Base-by-base conservation (phyloP, 441 rosid genomes). In the Bruguiera hainesii region DNA sequence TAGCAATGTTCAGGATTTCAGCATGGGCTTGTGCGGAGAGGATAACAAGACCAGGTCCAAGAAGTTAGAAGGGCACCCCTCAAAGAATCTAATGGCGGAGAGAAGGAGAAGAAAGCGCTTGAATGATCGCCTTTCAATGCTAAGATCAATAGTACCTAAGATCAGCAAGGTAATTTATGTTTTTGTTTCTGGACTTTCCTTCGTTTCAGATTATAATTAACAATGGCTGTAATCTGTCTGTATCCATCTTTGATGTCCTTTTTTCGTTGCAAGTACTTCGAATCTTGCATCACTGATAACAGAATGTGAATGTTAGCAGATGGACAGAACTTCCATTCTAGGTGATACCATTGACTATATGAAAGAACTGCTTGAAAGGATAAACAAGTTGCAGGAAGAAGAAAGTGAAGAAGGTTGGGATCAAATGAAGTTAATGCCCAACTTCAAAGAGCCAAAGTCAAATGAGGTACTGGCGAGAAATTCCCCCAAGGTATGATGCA, bases 291-390 rank as follows among this genome's bases (percentile, higher is more conserved):
- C 7, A 49, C 29, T 70, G 62, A 70, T 20, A 39, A 20, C 13
- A 52, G 37, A n/a, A 33, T 62, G 30, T 61, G 66, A 52, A 28
- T 25, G 25, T 57, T 57, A 28, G 50, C 84, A 93, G 98, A 93
- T 93, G 98, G 98, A 93, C 80, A 86, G 98, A 75, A 90, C 96
- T 61, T 90, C 98, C 68, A 91, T 94, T 51, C 90, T 91, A 30
- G 98, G 97, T 76, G 98, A 94, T 71, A 87, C 98, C 52, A 93
- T 93, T 69, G 98, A 91, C 68, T 93, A 90, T 83, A 79, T 90
- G 90, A 93, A 91, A 59, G 98, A 94, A 79, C 96, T 94, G 70
- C 82, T 94, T 55, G 89, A 88, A n/a, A 94, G 80, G 69, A 87
- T 94, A 75, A 84, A 79, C 58, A 88, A 84, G 72, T 70, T 89